Conservation (phyloP, 75 land plant species). For the Selaginella tamariscina region DNA sequence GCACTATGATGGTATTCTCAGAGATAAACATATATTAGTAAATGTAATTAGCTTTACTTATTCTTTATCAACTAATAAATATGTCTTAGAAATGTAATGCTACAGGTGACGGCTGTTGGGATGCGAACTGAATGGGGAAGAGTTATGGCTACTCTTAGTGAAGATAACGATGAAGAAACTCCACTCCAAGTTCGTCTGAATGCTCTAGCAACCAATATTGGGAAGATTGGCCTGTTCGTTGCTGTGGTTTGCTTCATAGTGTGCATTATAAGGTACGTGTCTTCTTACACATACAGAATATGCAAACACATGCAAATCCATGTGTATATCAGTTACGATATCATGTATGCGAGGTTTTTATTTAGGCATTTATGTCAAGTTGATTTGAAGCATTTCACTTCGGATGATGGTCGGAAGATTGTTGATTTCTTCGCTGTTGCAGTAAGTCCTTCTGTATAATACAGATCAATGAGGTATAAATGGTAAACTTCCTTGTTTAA, state of each 20-base stretch:
- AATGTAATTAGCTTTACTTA: not conserved
- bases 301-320: not conserved
- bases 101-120: slow-evolving; percentile 50
- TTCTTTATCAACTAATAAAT: not conserved
- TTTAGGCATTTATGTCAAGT: slow-evolving; percentile 20
- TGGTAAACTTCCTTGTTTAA: not conserved
- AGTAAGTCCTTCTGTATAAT: slow-evolving; percentile 14
- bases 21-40: too few relatives aligned
- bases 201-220: slow-evolving; percentile 25
- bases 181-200: slow-evolving; percentile 35
- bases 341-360: not conserved
- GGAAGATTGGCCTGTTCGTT: slow-evolving; percentile 26
- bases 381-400: slow-evolving; percentile 24
- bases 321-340: not conserved
- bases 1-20: slow-evolving; percentile 18
- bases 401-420: slow-evolving; percentile 20
- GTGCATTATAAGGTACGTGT: slow-evolving; percentile 16
- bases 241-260: slow-evolving; percentile 25
- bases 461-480: not conserved
- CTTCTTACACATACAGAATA: not conserved
- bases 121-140: slow-evolving; percentile 69
- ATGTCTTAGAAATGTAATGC: too few relatives aligned
- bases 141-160: slow-evolving; percentile 52
- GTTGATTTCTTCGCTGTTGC: slow-evolving; percentile 31
- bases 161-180: slow-evolving; percentile 53